Percentiles rank a stretch among this genome's conserved stretches.
Conservation (phyloP, 805 yeast species). For the Sungouiozyma intestinalis region DNA sequence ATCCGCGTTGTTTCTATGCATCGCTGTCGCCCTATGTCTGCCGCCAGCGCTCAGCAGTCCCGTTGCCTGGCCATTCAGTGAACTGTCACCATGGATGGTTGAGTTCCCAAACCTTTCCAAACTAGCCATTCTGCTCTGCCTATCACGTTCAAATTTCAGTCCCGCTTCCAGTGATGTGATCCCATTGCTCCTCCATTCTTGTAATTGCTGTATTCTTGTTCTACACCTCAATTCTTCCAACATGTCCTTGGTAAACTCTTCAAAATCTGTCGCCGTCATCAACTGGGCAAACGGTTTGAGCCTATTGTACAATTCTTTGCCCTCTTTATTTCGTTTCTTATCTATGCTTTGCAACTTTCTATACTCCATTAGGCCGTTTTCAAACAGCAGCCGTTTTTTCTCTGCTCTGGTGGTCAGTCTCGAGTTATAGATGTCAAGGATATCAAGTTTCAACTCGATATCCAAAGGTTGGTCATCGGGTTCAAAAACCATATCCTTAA, state of each 20-base stretch:
- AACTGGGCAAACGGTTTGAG: slow-evolving; percentile 74
- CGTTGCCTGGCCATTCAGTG: slow-evolving; percentile 16
- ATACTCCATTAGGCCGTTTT: slow-evolving; percentile 74
- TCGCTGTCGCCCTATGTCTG: slow-evolving; percentile 22
- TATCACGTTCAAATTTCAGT: slow-evolving; percentile 78
- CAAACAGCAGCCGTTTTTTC: slow-evolving; percentile 70
- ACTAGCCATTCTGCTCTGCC: slow-evolving; percentile 52
- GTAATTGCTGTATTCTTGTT: slow-evolving; percentile 76
- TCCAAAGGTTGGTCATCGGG: slow-evolving; percentile 85
- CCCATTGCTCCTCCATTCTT: slow-evolving; percentile 89
- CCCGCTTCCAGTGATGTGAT: slow-evolving; percentile 78
- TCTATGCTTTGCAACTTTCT: slow-evolving; percentile 72
- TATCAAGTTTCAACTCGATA: slow-evolving; percentile 78
- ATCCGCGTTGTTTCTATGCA: slow-evolving; percentile 19
- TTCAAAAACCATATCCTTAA: slow-evolving; percentile 92
- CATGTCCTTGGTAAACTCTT: slow-evolving; percentile 60
- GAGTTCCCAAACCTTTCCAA: slow-evolving; percentile 41
- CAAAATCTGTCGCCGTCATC: slow-evolving; percentile 74
- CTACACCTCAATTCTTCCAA: slow-evolving; percentile 70
- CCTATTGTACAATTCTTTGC: slow-evolving; percentile 66
- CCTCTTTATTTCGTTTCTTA: slow-evolving; percentile 80
- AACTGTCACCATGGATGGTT: slow-evolving; percentile 22
- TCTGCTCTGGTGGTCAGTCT: slow-evolving; percentile 88
- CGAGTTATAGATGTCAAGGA: slow-evolving; percentile 81
- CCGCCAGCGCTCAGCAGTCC: slow-evolving; percentile 12